Percentiles rank a stretch among this genome's conserved stretches.
phyloP scores from a whole-genome alignment of 768 basidiomycete genomes.

The Phylloporus sp. region DNA sequence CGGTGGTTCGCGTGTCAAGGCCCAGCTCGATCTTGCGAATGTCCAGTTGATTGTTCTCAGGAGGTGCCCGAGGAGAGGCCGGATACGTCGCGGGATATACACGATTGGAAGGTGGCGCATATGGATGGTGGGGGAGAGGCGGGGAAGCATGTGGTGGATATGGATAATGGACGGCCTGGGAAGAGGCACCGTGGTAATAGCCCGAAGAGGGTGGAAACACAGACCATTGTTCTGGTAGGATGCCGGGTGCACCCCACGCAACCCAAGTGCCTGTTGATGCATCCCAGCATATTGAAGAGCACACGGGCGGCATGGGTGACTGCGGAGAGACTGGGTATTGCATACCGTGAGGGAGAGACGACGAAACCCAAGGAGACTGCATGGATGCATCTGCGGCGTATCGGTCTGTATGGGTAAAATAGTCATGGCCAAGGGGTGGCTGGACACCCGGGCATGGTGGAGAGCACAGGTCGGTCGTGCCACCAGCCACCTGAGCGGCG shows the following conservation, averaged over 20 bases:
- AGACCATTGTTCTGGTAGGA: constrained; percentile 29
- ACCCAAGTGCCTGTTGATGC: constrained; percentile 28
- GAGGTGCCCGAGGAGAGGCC: constrained; percentile 25
- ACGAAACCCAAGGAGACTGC: constrained; percentile 26
- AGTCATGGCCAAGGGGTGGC: constrained; percentile 24
- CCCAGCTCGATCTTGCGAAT: constrained; percentile 72
- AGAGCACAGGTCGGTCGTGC: constrained; percentile 24
- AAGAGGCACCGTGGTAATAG: constrained; percentile 25
- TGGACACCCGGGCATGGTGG: constrained; percentile 19
- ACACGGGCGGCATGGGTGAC: constrained; percentile 26
- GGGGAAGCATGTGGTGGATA: constrained; percentile 28
- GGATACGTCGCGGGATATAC: constrained; percentile 21
- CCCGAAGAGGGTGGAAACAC: constrained; percentile 23
- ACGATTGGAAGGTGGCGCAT: constrained; percentile 15
- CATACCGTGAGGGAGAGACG: constrained; percentile 23
- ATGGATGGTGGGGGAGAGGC: constrained; percentile 18
- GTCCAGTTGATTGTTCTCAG: constrained; percentile 59
- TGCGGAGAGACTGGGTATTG: constrained; percentile 30
- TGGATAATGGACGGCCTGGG: constrained; percentile 25
- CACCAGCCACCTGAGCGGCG: constrained; percentile 17
- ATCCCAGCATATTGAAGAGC: constrained; percentile 30
- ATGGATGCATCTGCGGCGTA: constrained; percentile 19
- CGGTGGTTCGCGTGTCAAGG: constrained; percentile 74
- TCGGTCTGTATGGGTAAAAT: constrained; percentile 25
- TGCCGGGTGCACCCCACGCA: constrained; percentile 26